Evolutionary conservation across 2,329 filamentous ascomycete species (phyloP).

Genomic region (Esteya vermicola): DNA sequence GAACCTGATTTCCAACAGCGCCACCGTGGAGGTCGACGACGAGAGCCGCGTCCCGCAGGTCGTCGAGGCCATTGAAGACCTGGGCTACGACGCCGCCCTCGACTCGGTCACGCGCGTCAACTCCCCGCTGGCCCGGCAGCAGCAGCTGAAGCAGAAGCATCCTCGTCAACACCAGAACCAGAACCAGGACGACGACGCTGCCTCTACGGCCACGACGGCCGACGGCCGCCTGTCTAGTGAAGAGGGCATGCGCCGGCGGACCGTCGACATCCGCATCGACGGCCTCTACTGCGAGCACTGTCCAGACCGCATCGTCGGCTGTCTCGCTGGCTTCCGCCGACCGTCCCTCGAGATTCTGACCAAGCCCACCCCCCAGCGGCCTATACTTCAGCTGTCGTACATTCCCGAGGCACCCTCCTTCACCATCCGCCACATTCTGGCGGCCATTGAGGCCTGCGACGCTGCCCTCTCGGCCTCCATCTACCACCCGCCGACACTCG

Average conservation of each 20-base stretch:
- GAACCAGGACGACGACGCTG: neutral
- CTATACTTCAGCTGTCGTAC: constrained; percentile 60
- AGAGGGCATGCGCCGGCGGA: constrained; percentile 23
- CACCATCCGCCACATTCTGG: constrained; percentile 62
- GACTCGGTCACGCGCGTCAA: constrained; percentile 30
- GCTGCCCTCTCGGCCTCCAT: constrained; percentile 52
- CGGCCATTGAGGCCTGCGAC: constrained; percentile 52
- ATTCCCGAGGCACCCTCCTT: constrained; percentile 51
- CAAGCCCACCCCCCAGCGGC: constrained; percentile 42
- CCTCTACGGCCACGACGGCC: neutral
- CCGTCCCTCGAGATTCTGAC: constrained; percentile 36
- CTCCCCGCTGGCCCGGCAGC: too few species aligned
- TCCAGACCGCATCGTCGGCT: constrained; percentile 40
- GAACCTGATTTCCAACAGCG: constrained; percentile 55
- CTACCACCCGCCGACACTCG: constrained; percentile 68
- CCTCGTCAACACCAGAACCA: neutral
- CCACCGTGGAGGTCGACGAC: constrained; percentile 41
- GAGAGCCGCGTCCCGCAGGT: constrained; percentile 29
- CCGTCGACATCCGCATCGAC: constrained; percentile 50
- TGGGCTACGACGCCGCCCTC: constrained; percentile 52
- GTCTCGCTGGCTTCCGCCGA: constrained; percentile 36
- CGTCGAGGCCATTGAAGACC: constrained; percentile 39
- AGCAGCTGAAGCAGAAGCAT: neutral
- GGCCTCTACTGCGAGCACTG: constrained; percentile 67
- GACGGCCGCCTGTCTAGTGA: neutral